phyloP scores from a whole-genome alignment of 139 green algal genomes.

The Chlamydomonas incerta region DNA sequence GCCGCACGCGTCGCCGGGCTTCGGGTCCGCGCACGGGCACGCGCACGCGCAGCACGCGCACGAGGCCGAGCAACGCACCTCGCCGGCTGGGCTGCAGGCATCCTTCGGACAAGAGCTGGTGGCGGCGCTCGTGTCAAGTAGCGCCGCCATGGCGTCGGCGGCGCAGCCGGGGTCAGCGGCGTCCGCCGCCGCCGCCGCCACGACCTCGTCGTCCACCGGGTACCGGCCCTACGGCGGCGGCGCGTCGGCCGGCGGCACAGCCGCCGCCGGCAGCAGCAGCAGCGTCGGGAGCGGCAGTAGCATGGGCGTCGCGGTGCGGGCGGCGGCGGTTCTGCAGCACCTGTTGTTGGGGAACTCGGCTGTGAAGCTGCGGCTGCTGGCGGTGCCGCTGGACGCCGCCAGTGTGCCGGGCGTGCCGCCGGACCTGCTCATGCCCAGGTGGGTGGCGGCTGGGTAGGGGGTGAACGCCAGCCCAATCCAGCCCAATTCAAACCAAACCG shows the following conservation, averaged over 20 bases:
- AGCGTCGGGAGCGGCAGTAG: not conserved
- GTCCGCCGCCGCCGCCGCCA: not conserved
- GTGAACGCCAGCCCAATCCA: too few relatives aligned
- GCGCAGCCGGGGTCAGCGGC: too few relatives aligned
- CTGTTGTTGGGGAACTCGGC: slow-evolving; percentile 58
- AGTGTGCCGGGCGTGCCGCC: not conserved
- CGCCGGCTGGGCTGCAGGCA: not conserved
- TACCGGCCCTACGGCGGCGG: too few relatives aligned
- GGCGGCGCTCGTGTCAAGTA: slow-evolving; percentile 29
- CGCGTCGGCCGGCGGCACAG: not conserved
- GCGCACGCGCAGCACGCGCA: too few relatives aligned
- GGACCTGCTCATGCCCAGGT: slow-evolving; percentile 53
- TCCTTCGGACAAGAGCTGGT: slow-evolving; percentile 62
- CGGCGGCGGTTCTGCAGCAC: slow-evolving; percentile 56
- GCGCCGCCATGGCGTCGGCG: not conserved
- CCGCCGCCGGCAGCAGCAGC: not conserved
- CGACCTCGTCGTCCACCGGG: too few relatives aligned
- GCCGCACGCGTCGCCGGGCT: not conserved
- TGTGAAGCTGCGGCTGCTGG: slow-evolving; percentile 56
- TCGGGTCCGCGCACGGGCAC: too few relatives aligned
- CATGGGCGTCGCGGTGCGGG: slow-evolving; percentile 34
- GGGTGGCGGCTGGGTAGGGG: not conserved
- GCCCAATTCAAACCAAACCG: too few relatives aligned
- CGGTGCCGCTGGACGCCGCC: slow-evolving; percentile 41
- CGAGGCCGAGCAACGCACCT: too few relatives aligned